Percentiles rank a stretch among this genome's conserved stretches.
Conservation (phyloP, 306 rosid species). For the Phaseolus lunatus region DNA sequence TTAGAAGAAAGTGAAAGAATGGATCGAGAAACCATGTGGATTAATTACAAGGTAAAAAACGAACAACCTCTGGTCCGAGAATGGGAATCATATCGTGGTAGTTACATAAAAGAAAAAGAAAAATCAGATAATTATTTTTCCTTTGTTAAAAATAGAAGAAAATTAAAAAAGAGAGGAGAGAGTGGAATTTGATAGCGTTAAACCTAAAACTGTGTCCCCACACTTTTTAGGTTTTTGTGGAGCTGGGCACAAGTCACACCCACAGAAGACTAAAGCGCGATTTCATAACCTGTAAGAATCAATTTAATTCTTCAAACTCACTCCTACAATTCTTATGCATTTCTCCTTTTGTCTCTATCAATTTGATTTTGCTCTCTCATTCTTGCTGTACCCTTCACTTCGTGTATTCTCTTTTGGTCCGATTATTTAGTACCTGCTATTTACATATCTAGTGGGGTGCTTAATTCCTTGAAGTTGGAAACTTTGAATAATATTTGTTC, state of each 20-base stretch:
- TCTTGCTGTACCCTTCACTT: neutral
- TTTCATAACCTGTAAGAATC: neutral
- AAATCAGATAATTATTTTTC: neutral
- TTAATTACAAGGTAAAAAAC: neutral
- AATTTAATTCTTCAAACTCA: conserved; percentile 5
- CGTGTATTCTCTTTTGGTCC: neutral
- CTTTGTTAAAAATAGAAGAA: neutral
- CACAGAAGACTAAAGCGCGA: neutral
- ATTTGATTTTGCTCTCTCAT: neutral
- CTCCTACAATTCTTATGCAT: neutral
- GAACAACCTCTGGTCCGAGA: neutral
- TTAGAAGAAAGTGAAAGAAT: neutral
- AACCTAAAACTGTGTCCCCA: conserved; percentile 17
- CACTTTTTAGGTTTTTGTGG: conserved; percentile 21
- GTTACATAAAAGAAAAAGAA: neutral
- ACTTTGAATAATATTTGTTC: conserved; percentile 33
- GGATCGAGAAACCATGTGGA: neutral
- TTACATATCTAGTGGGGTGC: neutral
- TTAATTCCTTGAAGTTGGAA: neutral
- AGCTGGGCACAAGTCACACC: neutral
- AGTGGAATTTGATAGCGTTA: conserved; percentile 30
- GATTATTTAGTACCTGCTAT: neutral
- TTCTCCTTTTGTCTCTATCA: neutral
- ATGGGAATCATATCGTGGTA: neutral
- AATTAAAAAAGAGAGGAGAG: too few relatives aligned